phyloP scores from a whole-genome alignment of 1,139 yeast genomes.

The Hemisphaericaspora subhashii region DNA sequence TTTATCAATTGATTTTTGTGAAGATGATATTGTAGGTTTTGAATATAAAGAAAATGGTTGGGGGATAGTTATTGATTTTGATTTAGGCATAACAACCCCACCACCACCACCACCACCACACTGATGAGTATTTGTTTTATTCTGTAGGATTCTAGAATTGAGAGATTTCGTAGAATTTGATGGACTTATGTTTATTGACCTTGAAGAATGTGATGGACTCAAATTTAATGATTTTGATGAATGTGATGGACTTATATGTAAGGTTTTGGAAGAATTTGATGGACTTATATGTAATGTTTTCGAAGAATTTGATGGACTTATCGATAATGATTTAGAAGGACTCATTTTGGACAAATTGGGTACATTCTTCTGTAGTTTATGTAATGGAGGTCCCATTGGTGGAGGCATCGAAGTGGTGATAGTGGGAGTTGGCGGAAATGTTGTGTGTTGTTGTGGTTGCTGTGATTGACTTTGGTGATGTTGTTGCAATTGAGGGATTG shows the following conservation, averaged over 20 bases:
- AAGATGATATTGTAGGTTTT: slow-evolving; percentile 48
- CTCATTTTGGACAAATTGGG: slow-evolving; percentile 11
- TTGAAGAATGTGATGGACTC: slow-evolving; percentile 7
- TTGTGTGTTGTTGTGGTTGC: slow-evolving; percentile 2
- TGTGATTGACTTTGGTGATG: slow-evolving; percentile 2
- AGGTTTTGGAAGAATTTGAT: slow-evolving; percentile 4
- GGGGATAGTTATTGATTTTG: slow-evolving; percentile 20
- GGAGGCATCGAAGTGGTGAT: slow-evolving; percentile 20
- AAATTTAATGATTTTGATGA: slow-evolving; percentile 3
- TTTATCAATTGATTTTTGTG: slow-evolving; percentile 38
- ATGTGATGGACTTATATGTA: slow-evolving; percentile 4
- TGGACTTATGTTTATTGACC: slow-evolving; percentile 2
- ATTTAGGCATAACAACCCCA: slow-evolving; percentile 11
- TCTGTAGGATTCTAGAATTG: slow-evolving; percentile 6
- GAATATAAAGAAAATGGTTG: slow-evolving; percentile 33
- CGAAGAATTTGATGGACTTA: background rate
- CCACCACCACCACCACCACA: too few species aligned
- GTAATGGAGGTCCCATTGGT: slow-evolving; percentile 16
- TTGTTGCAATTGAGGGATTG: slow-evolving; percentile 12
- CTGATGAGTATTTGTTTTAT: slow-evolving; percentile 7
- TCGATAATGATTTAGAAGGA: slow-evolving; percentile 10
- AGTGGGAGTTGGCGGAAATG: slow-evolving; percentile 8
- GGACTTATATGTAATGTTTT: slow-evolving; percentile 1
- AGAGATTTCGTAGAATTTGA: slow-evolving; percentile 4
- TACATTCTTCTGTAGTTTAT: slow-evolving; percentile 14